Evolutionary conservation across 371 early-diverging fungal species (phyloP), one percentile per base, ranked within the genome.

Genomic region (Zancudomyces culisetae): DNA sequence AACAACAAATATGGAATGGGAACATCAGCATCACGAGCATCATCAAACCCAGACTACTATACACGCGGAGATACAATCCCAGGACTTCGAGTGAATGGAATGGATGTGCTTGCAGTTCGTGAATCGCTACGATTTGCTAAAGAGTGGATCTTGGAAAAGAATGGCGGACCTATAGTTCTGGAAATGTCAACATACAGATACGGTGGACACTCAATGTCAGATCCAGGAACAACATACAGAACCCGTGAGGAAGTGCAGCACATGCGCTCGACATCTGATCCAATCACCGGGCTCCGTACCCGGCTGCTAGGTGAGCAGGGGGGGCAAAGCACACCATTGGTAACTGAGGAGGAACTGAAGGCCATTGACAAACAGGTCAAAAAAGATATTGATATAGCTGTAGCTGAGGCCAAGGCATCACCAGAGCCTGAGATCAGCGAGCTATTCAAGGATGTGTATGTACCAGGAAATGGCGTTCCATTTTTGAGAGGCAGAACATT

Each of bases 1-100:
- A 98, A 98, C 82, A 98, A 98, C 85, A 78, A 78, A 69, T 98
- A 97, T 73, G 98, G 97, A 57, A 99, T 99, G 99, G 98, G 98
- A 60, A 99, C 98, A 13, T 69, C 91, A 29, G 88, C 87, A 43
- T 69, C 66, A 55, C 85, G 94, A 57, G 85, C 92, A 20, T 83
- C 90, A 43, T 92, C 95, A 54, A 84, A 85, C 62, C 83, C 89
- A 55, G 79, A 86, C 59, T 98, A 96, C 82, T 97, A 77, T 73
- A 89, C 83, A 57, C 81, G 99, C 57, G 95, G 90, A 61, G 89
- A 87, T 70, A 90, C 88, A 74, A 90, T 98, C 53, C 97, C 98
- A 23, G 98, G 98, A 55, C 72, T 96, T 60, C 78, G 70, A 64
- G 82, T 87, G 60, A 89, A 96, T 69, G 92, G 87, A 49, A 93